Percentiles rank a stretch among this genome's conserved stretches.
These are phyloP conservation scores for Cyamopsis tetragonoloba DNA, from an alignment of 306 rosid genomes.

Conservation along the genomic window DNA sequence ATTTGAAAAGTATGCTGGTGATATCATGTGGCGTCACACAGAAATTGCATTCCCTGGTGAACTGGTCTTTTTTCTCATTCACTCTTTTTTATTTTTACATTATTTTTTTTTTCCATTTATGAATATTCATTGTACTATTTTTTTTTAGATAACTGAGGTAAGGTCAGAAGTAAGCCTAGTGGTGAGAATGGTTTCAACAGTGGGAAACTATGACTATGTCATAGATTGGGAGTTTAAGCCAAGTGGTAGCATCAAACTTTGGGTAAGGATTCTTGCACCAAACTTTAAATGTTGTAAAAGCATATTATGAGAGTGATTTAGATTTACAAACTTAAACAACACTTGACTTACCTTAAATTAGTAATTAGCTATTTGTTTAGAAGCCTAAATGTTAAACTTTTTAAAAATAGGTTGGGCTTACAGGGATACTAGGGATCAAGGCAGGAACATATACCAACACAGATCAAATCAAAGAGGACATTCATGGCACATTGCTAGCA, in stretches of 20 bases:
- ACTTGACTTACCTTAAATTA: too few relatives aligned
- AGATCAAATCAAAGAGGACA: constrained; percentile 40
- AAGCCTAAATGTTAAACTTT: background rate
- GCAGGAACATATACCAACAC: constrained; percentile 31
- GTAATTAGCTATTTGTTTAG: background rate
- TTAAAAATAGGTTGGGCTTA: constrained; percentile 46
- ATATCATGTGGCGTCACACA: constrained; percentile 71
- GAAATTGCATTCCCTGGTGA: constrained; percentile 27
- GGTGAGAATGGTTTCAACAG: constrained; percentile 45
- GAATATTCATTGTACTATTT: background rate
- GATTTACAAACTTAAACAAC: too few relatives aligned
- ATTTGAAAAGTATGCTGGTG: constrained; percentile 51
- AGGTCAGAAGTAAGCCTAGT: constrained; percentile 47
- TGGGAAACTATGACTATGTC: constrained; percentile 54
- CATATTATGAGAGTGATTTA: background rate
- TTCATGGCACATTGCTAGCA: constrained; percentile 44
- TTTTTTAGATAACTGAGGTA: constrained; percentile 43
- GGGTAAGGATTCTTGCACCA: constrained; percentile 32
- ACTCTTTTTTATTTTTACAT: background rate
- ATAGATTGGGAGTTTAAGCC: constrained; percentile 61
- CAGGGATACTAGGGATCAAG: constrained; percentile 39
- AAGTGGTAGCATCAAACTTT: constrained; percentile 52
- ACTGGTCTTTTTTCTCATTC: background rate
- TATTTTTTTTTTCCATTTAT: background rate
- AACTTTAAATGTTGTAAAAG: background rate